Conservation (phyloP, 805 yeast species). For the Lachancea meyersii region DNA sequence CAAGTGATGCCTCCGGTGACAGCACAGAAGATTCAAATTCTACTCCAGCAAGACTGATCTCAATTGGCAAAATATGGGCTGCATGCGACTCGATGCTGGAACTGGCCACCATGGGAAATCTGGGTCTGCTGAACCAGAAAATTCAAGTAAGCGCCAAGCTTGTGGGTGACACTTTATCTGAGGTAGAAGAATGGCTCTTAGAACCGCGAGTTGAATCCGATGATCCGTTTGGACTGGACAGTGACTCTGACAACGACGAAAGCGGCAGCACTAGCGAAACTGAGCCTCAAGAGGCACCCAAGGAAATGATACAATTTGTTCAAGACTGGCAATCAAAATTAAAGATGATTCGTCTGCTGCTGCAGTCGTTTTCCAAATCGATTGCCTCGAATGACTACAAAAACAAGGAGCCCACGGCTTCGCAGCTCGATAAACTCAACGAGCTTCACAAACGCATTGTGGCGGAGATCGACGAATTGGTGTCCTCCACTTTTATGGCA, state of each 20-base stretch:
- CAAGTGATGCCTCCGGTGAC: slow-evolving; percentile 3
- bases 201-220: slow-evolving; percentile 43
- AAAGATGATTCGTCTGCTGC: slow-evolving; percentile 50
- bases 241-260: slow-evolving; percentile 23
- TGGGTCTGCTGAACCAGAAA: slow-evolving; percentile 45
- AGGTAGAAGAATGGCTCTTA: slow-evolving; percentile 62
- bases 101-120: slow-evolving; percentile 43
- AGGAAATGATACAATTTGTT: slow-evolving; percentile 36
- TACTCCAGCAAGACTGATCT: slow-evolving; percentile 44
- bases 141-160: slow-evolving; percentile 35
- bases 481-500: slow-evolving; percentile 47
- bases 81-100: slow-evolving; percentile 45
- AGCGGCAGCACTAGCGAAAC: slow-evolving; percentile 22
- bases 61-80: slow-evolving; percentile 70
- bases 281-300: slow-evolving; percentile 27
- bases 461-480: slow-evolving; percentile 49
- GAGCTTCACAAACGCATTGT: slow-evolving; percentile 39
- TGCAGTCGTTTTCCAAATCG: slow-evolving; percentile 54
- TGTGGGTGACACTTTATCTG: slow-evolving; percentile 58
- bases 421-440: slow-evolving; percentile 43
- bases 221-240: slow-evolving; percentile 45
- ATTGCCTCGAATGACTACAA: slow-evolving; percentile 38
- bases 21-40: slow-evolving; percentile 21
- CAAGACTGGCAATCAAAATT: slow-evolving; percentile 40
- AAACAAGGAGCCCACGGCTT: slow-evolving; percentile 30